Evolutionary conservation across 164 flowering plant genomes (phyloP), one percentile per base, ranked within the genome.

Genomic region (Vitis cinerea): DNA sequence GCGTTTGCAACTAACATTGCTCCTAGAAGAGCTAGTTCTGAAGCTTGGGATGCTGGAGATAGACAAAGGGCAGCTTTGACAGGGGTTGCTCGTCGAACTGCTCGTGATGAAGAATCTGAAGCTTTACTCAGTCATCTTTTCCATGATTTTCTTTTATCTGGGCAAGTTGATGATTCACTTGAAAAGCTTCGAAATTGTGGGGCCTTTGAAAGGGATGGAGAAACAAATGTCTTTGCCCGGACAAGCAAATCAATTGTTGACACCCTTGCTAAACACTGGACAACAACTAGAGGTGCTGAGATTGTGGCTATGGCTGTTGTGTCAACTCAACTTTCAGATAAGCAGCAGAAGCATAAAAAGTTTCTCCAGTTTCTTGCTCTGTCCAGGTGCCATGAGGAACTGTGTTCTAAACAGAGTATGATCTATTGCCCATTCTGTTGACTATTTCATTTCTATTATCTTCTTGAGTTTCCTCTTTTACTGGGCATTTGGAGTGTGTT

Each of bases 261-360:
- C 76, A 83, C 97, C 50, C 73, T 93, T 61, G 97, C 98, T 64
- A 95, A 95, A 76, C 99, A 93, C 71, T 95, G 99, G 99, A 95
- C 99, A 57, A 88, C 97, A 52, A 95, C 98, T 19, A 86, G 97
- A 76, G 99, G 99, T 63, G 86, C 92, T 65, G 99, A 94, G 72
- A 86, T 94, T 71, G 81, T 93, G 71, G 81, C 94, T 14, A 72
- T 87, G 80, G 75, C 91, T 61, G 83, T 89, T 68, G 85, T 90
- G 59, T 88, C 94, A 66, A 71, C 84, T 30, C 99, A 93, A 68
- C 96, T 95, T 53, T 57, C 78, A 74, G 99, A 95, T 76, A 95
- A 95, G 83, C 94, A 88, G 74, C 92, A 91, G 75, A 95, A 90
- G 83, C 98, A 93, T 82, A 70, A 87, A 31, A 84, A 77, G 64